Evolutionary conservation across 2,329 filamentous ascomycete species (phyloP).

Genomic region (Talaromyces verruculosus): DNA sequence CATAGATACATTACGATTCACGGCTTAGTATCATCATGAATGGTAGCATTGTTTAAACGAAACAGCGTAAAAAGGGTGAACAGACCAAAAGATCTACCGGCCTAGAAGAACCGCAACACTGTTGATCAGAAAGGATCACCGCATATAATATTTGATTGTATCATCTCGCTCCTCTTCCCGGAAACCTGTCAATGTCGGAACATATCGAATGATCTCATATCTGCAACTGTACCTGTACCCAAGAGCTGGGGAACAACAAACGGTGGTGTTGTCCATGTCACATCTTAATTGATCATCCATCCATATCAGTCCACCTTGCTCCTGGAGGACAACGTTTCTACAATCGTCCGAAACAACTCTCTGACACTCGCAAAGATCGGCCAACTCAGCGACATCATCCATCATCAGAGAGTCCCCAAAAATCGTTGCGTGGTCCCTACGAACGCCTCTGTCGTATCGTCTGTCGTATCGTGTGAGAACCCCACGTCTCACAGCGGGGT

Average conservation of each 20-base stretch:
- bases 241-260: neutral
- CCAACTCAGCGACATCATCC: neutral
- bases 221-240: conserved; percentile 4
- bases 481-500: conserved; percentile 19
- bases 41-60: neutral
- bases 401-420: neutral
- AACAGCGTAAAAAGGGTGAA: conserved; percentile 2
- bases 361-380: neutral
- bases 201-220: conserved; percentile 15
- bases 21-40: neutral
- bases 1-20: neutral
- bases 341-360: neutral
- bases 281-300: neutral
- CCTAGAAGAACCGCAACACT: neutral
- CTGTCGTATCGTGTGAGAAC: conserved; percentile 10
- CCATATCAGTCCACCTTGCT: neutral
- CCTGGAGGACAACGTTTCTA: neutral
- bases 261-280: neutral
- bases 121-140: conserved; percentile 10
- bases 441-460: conserved; percentile 15
- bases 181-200: conserved; percentile 3
- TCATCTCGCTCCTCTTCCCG: conserved; percentile 1
- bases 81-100: conserved; percentile 1
- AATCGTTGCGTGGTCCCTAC: conserved; percentile 13
- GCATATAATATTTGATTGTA: conserved; percentile 6